Conservation (phyloP, 2,329 filamentous ascomycete genomes). For the Xylaria hypoxylon region DNA sequence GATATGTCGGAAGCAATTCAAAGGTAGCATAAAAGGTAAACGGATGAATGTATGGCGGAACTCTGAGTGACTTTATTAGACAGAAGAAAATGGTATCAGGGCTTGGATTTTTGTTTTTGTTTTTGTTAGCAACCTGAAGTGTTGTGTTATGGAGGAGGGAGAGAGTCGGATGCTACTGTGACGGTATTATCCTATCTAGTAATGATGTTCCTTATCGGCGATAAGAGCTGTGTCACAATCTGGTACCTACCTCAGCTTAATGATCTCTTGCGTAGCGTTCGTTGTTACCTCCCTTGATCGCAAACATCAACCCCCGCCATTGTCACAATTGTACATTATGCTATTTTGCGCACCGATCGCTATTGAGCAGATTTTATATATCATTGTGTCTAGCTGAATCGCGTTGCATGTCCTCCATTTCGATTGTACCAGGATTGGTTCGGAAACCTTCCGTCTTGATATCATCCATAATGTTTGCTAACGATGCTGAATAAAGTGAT, state of each 20-base stretch:
- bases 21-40: neutral
- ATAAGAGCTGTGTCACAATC: slow-evolving; percentile 37
- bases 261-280: too few relatives aligned
- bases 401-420: neutral
- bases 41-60: neutral
- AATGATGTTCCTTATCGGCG: slow-evolving; percentile 33
- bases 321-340: neutral
- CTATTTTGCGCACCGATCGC: neutral
- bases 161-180: slow-evolving; percentile 1
- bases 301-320: neutral
- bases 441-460: neutral
- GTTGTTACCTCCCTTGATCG: neutral
- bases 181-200: neutral
- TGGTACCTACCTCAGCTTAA: neutral
- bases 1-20: slow-evolving; percentile 11
- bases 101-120: neutral
- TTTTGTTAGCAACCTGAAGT: neutral
- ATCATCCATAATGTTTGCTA: neutral
- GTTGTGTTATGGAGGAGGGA: slow-evolving; percentile 14
- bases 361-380: slow-evolving; percentile 1
- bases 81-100: neutral
- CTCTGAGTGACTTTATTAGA: neutral
- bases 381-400: neutral
- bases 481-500: neutral
- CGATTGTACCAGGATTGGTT: neutral